Evolutionary conservation across 306 rosid species (phyloP), one percentile per base, ranked within the genome.

Genomic region (Gillenia trifoliata): DNA sequence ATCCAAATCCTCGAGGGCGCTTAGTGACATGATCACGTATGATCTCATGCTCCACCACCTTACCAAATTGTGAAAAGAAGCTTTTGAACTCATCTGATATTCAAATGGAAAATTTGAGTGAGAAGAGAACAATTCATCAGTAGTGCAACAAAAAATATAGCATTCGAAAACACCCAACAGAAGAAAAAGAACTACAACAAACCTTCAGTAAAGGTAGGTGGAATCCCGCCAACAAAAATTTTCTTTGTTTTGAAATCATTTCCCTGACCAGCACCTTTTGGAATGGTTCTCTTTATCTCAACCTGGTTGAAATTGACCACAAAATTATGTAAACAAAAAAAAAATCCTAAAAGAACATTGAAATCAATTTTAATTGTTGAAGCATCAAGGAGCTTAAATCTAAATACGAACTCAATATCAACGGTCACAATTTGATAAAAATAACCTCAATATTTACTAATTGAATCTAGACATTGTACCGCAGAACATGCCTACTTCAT

Each of bases 201-300:
- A 88, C 96, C 97, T 81, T 92, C 96, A 15, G 87, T 70, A 13
- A 89, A 86, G 22, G 84, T 33, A 2, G 90, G 80, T 30, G 93
- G 92, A 75, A 89, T 89, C 34, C 96, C 96, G 3, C 97, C 96
- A 7, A 92, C 96, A 64, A 88, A 90, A 72, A 92, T 83, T 76
- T 90, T 90, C 83, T 90, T 92, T 0, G 96, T 92, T 80, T 90
- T 92, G 72, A 86, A 86, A 67, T 86, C 90, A 56, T 83, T 90
- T 34, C 80, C 52, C 60, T 86, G 96, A 9, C 78, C 82, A 8
- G 87, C 64, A 25, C 96, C 93, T 75, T 90, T 92, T 1, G 96
- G 96, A 71, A 92, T 86, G n/a, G 97, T 92, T 83, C 96, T 89
- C 82, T 92, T 92, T 45, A 92, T 92, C 82, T 92, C 96, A 64